Percentiles rank a stretch among this genome's conserved stretches.
phyloP scores from a whole-genome alignment of 768 basidiomycete species.

The Clavaria fumosa region DNA sequence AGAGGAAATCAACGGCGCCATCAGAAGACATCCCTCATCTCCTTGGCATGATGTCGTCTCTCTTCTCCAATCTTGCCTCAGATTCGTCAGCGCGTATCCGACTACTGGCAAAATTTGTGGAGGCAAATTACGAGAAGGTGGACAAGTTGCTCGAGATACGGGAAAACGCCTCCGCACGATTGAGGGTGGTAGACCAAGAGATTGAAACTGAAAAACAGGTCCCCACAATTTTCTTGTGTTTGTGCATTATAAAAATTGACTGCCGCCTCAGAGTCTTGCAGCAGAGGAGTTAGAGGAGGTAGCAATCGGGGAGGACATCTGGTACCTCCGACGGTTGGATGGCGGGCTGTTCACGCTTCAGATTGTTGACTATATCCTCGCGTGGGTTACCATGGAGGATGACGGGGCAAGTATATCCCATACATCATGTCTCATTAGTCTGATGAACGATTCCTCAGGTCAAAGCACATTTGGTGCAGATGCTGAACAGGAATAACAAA shows the following conservation, averaged over 20 bases:
- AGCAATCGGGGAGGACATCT: slow-evolving; percentile 46
- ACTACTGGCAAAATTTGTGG: slow-evolving; percentile 86
- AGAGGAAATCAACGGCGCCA: slow-evolving; percentile 41
- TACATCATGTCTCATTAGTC: too few relatives aligned
- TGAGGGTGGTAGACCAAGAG: slow-evolving; percentile 47
- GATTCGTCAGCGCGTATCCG: slow-evolving; percentile 71
- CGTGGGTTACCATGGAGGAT: slow-evolving; percentile 96
- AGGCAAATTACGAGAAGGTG: slow-evolving; percentile 82
- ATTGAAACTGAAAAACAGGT: slow-evolving; percentile 60
- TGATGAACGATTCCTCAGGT: slow-evolving; percentile 52
- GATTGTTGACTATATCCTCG: slow-evolving; percentile 84
- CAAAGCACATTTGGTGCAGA: slow-evolving; percentile 53
- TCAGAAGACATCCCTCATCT: slow-evolving; percentile 81
- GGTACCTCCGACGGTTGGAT: slow-evolving; percentile 80
- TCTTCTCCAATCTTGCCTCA: slow-evolving; percentile 76
- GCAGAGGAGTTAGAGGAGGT: slow-evolving; percentile 44
- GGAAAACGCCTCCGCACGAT: slow-evolving; percentile 46
- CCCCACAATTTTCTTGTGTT: slow-evolving; percentile 8
- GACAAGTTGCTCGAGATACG: slow-evolving; percentile 86
- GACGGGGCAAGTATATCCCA: slow-evolving; percentile 85
- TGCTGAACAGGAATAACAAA: slow-evolving; percentile 61
- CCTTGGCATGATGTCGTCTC: slow-evolving; percentile 74
- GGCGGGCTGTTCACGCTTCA: slow-evolving; percentile 82
- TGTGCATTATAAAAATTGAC: slow-evolving; percentile 1
- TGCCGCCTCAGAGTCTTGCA: slow-evolving; percentile 29